Conservation (phyloP, 768 basidiomycete species). For the Boletus sp. region DNA sequence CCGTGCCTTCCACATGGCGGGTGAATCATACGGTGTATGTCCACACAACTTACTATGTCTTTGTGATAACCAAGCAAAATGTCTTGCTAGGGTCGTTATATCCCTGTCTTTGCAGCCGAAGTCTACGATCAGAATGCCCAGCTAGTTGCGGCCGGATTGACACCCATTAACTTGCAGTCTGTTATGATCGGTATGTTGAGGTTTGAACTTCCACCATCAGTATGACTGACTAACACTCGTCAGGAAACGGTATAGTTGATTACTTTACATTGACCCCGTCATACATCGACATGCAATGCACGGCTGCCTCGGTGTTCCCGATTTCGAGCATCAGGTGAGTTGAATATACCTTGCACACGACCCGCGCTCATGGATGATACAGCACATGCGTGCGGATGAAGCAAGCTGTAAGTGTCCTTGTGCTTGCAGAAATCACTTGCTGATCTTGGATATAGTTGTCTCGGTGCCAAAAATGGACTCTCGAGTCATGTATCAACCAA, state of each 20-base stretch:
- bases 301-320: constrained; percentile 45
- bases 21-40: constrained; percentile 51
- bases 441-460: constrained; percentile 48
- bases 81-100: constrained; percentile 43
- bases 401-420: constrained; percentile 30
- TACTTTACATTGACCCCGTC: constrained; percentile 36
- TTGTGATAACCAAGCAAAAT: not conserved
- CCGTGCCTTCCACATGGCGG: constrained; percentile 58
- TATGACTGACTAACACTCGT: not conserved
- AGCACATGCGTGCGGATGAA: constrained; percentile 44
- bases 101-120: constrained; percentile 48
- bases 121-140: constrained; percentile 47
- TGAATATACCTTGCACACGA: not conserved
- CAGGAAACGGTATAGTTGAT: constrained; percentile 47
- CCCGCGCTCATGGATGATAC: not conserved
- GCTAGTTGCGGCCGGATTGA: constrained; percentile 42
- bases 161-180: constrained; percentile 48
- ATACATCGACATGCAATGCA: constrained; percentile 56
- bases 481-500: constrained; percentile 57
- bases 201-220: not conserved
- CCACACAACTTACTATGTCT: not conserved
- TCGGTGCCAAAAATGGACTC: constrained; percentile 59
- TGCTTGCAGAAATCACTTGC: not conserved
- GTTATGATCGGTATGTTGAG: constrained; percentile 42
- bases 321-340: constrained; percentile 36